These are phyloP conservation scores for Metarhizium rileyi DNA, from an alignment of 2,329 filamentous ascomycete genomes.

Conservation along the genomic window DNA sequence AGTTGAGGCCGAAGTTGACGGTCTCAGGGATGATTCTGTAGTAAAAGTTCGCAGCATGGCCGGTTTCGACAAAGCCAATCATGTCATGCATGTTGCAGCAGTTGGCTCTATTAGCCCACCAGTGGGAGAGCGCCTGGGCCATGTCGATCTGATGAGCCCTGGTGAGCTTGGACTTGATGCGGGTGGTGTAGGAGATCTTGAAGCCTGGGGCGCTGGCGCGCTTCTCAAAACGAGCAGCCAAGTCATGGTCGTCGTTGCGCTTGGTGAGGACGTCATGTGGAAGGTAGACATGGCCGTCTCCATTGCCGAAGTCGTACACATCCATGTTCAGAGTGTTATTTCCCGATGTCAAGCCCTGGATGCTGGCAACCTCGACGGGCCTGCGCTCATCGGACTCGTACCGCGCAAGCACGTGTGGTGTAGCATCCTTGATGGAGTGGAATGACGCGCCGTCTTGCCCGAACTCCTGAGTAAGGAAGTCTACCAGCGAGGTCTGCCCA, in stretches of 20 bases:
- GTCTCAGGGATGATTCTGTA: slow-evolving; percentile 1
- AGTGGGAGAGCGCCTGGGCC: background rate
- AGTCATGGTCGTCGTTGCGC: background rate
- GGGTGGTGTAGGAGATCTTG: background rate
- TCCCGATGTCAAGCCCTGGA: background rate
- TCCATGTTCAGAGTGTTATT: background rate
- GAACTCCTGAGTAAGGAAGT: background rate
- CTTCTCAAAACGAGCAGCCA: background rate
- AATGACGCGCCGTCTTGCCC: background rate
- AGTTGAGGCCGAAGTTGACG: slow-evolving; percentile 1
- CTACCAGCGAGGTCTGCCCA: background rate
- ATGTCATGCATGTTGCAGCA: background rate
- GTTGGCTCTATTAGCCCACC: background rate
- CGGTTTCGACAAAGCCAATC: slow-evolving; percentile 1
- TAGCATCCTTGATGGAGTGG: background rate
- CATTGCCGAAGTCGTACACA: background rate
- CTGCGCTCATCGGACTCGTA: background rate
- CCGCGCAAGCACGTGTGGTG: background rate
- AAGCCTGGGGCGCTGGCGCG: background rate
- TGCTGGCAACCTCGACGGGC: background rate
- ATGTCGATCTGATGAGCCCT: background rate
- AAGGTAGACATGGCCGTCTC: background rate
- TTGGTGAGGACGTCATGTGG: background rate
- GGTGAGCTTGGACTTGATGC: background rate
- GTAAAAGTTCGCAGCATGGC: background rate